These are phyloP conservation scores for Leishmania lainsoni DNA, from an alignment of 208 protist species.

Conservation along the genomic window DNA sequence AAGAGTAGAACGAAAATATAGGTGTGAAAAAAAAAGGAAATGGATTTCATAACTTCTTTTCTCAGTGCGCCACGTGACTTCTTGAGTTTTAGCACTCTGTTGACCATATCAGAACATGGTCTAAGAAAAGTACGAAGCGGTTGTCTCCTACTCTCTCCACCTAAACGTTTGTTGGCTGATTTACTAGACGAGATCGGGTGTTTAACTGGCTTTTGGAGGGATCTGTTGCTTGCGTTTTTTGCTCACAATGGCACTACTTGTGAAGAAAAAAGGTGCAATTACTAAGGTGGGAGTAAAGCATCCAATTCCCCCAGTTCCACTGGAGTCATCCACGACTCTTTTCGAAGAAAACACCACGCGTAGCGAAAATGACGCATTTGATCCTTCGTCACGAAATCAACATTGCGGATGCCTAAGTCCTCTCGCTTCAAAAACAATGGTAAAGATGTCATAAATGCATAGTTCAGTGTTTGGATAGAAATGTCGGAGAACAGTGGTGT, in stretches of 20 bases:
- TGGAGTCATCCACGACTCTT: slow-evolving; percentile 78
- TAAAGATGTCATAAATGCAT: slow-evolving; percentile 79
- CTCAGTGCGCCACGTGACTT: not conserved
- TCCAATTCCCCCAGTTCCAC: slow-evolving; percentile 84
- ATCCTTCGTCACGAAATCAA: slow-evolving; percentile 80
- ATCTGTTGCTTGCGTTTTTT: not conserved
- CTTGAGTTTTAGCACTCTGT: not conserved
- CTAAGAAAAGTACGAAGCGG: not conserved
- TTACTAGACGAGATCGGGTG: not conserved
- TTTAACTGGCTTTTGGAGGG: not conserved
- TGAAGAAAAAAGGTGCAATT: slow-evolving; percentile 11
- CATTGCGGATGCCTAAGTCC: slow-evolving; percentile 81
- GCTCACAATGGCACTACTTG: not conserved
- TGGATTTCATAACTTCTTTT: not conserved
- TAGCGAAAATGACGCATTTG: slow-evolving; percentile 88
- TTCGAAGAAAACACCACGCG: slow-evolving; percentile 84
- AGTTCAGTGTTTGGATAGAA: slow-evolving; percentile 73
- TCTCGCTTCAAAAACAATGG: slow-evolving; percentile 79
- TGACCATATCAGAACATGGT: not conserved
- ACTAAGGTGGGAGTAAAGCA: slow-evolving; percentile 65
- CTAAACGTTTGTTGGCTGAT: not conserved
- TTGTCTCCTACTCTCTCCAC: too few relatives aligned
- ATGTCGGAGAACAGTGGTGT: slow-evolving; percentile 63
- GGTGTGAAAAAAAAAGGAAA: slow-evolving; percentile 1
- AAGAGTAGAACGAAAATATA: slow-evolving; percentile 5